Conservation (phyloP, 805 yeast species). For the Saturnispora gosingensis region DNA sequence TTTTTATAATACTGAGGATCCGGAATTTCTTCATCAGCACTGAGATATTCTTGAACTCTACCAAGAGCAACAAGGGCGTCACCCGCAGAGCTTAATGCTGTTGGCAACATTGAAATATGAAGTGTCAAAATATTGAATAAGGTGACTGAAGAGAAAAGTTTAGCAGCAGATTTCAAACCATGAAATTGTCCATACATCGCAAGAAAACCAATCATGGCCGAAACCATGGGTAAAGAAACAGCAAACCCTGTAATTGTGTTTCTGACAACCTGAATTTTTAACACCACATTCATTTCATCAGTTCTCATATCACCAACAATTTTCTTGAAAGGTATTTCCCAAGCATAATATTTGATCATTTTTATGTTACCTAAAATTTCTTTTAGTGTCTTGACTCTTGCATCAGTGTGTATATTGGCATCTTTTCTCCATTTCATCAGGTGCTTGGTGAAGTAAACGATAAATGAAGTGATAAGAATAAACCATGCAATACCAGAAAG, state of each 20-base stretch:
- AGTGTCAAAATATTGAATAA: constrained; percentile 53
- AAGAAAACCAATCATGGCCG: constrained; percentile 55
- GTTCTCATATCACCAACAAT: constrained; percentile 47
- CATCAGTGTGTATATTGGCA: constrained; percentile 63
- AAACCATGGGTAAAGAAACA: constrained; percentile 55
- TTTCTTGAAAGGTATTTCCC: constrained; percentile 75
- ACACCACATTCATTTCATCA: constrained; percentile 52
- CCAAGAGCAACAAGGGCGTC: constrained; percentile 61
- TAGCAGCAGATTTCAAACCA: constrained; percentile 42
- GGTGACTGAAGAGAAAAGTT: constrained; percentile 61
- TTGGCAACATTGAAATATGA: constrained; percentile 60
- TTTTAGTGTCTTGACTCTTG: constrained; percentile 63
- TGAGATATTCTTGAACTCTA: constrained; percentile 46
- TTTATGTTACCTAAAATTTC: constrained; percentile 74
- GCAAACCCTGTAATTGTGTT: constrained; percentile 57
- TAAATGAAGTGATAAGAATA: constrained; percentile 38
- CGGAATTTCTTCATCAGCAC: constrained; percentile 31
- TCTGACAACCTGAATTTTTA: constrained; percentile 55
- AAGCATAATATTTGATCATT: constrained; percentile 78
- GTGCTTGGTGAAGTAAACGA: constrained; percentile 39
- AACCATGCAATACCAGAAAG: constrained; percentile 59
- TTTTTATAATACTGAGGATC: constrained; percentile 15
- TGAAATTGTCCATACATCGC: constrained; percentile 31
- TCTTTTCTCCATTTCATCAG: constrained; percentile 46
- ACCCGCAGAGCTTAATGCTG: constrained; percentile 57